Base-by-base conservation (phyloP, 306 rosid genomes). In the Alnus rubra region DNA sequence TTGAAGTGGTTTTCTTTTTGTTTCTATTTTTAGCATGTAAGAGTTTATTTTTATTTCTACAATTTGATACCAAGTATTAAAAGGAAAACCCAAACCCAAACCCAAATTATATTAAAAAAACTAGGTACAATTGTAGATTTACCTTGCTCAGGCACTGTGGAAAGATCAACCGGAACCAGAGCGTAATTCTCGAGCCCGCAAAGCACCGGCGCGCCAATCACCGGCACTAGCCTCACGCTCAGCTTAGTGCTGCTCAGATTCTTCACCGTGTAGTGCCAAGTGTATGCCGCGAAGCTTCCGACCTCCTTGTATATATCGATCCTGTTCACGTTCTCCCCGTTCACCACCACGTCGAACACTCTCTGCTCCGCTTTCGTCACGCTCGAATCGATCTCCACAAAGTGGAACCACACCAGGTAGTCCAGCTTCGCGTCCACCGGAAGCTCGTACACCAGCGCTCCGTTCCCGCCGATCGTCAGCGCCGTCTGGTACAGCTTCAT, bases 131-230 rank as follows among this genome's bases (percentile, higher is more conserved):
- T 56, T 59, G 4, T 39, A n/a, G 13, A 64, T 51, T 18, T 76
- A 93, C 98, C 97, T 92, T 95, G 98, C 31, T 87, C 93, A 2
- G 96, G 92, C 64, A 84, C 79, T 3, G 97, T 95, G 53, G 94
- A 78, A 73, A 92, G 92, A 71, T 95, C 98, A n/a, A 28, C 88
- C 2, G 94, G 95, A 77, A 94, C 97, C 79, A 94, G 73, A 0
- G 98, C 98, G 71, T 92, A 95, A 88, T 91, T 95, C 82, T 95
- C 98, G 56, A 95, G 85, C 58, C 98, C 98, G 42, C 92, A 78
- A 56, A 95, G 84, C 71, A 92, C 9, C 44, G 93, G 91, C 19
- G 96, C 84, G 12, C 97, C 98, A 0, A 72, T 85, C 71, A 80
- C 98, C 13, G 86, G 84, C 58, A 68, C 84, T 31, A 92, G 93